Evolutionary conservation across 257 asterid genomes (phyloP).

Genomic region (Solanum infundibuliforme): DNA sequence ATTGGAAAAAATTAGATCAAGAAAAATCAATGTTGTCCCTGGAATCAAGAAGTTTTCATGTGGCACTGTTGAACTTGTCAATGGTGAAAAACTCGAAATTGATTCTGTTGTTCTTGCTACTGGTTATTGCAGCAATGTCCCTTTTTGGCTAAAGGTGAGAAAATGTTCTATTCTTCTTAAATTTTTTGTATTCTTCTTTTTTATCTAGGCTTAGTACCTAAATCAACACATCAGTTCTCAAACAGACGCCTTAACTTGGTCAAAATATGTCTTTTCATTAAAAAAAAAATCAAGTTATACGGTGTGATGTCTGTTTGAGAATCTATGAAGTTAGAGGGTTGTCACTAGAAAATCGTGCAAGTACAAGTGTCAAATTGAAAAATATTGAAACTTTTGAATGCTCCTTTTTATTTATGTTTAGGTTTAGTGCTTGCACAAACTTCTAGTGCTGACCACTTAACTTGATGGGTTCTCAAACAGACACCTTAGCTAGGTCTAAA

Average conservation of each 20-base stretch:
- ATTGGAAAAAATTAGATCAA: slow-evolving; percentile 15
- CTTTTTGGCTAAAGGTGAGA: slow-evolving; percentile 12
- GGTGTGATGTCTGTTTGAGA: not conserved
- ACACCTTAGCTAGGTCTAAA: not conserved
- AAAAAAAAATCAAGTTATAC: not conserved
- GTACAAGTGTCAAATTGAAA: not conserved
- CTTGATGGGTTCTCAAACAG: not conserved
- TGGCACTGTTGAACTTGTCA: slow-evolving; percentile 1
- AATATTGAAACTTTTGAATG: not conserved
- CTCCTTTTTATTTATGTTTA: not conserved
- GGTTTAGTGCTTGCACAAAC: not conserved
- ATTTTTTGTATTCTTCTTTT: no score
- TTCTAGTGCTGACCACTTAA: not conserved
- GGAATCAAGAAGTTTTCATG: slow-evolving; percentile 6
- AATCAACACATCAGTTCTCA: not conserved
- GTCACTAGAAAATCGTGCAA: not conserved
- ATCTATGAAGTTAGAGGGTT: not conserved
- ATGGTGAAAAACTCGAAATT: not conserved
- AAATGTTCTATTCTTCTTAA: not conserved
- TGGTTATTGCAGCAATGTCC: slow-evolving; percentile 11
- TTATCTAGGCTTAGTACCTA: not conserved
- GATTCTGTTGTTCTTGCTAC: slow-evolving; percentile 12
- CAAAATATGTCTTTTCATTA: not conserved
- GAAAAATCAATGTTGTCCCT: slow-evolving; percentile 10
- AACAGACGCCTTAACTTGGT: not conserved